Conservation (phyloP, 2,329 filamentous ascomycete species). For the Plectosphaerella plurivora region DNA sequence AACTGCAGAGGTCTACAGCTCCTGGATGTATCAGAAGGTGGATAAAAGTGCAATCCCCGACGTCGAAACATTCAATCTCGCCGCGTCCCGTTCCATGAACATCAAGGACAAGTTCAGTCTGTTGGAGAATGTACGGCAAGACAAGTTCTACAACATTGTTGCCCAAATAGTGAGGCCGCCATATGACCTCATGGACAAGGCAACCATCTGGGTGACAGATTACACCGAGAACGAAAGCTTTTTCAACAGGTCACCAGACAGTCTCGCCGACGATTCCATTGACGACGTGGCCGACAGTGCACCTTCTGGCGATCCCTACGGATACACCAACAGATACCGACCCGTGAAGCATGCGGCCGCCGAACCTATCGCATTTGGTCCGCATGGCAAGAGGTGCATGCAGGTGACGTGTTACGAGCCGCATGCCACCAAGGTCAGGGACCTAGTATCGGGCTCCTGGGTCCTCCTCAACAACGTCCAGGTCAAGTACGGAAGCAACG, state of each 20-base stretch:
- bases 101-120: conserved; percentile 55
- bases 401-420: conserved; percentile 67
- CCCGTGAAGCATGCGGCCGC: background rate
- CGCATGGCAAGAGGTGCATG: conserved; percentile 67
- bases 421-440: conserved; percentile 56
- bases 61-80: conserved; percentile 32
- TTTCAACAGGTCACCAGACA: conserved; percentile 40
- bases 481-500: conserved; percentile 52
- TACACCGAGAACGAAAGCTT: conserved; percentile 70
- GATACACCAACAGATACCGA: conserved; percentile 13
- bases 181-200: conserved; percentile 35
- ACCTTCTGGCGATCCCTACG: conserved; percentile 46
- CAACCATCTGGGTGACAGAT: conserved; percentile 73
- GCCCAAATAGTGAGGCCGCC: conserved; percentile 62
- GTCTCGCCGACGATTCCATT: conserved; percentile 7
- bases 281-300: conserved; percentile 44
- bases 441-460: conserved; percentile 56
- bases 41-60: conserved; percentile 39
- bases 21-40: conserved; percentile 39
- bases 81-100: conserved; percentile 32
- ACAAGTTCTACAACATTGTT: conserved; percentile 62
- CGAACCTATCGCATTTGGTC: conserved; percentile 59
- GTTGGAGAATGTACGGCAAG: conserved; percentile 56
- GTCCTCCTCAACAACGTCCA: conserved; percentile 69
- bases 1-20: conserved; percentile 37